phyloP scores from a whole-genome alignment of 2,329 filamentous ascomycete genomes.

The Talaromyces sp. region DNA sequence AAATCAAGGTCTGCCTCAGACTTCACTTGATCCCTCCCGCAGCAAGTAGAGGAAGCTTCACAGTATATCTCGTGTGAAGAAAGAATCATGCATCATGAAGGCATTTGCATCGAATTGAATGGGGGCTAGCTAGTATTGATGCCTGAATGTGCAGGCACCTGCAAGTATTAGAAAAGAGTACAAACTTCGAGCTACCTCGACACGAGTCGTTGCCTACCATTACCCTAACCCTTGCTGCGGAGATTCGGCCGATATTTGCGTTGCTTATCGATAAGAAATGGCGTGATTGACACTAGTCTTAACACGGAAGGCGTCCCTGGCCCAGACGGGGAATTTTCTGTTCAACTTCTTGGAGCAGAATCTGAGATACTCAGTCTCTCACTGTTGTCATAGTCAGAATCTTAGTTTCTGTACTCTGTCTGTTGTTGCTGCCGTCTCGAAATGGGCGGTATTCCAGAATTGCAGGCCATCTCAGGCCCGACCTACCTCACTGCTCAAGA shows the following conservation, averaged over 20 bases:
- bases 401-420: background rate
- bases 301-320: slow-evolving; percentile 17
- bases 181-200: background rate
- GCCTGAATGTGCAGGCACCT: background rate
- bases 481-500: slow-evolving; percentile 92
- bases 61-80: background rate
- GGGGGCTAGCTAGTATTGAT: background rate
- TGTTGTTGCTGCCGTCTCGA: background rate
- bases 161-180: background rate
- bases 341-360: background rate
- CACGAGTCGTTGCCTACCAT: no score
- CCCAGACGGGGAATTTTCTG: slow-evolving; percentile 3
- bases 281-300: slow-evolving; percentile 20
- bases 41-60: background rate
- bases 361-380: background rate
- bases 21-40: no score
- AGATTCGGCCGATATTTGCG: background rate
- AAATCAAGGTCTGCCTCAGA: no score
- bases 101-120: no score
- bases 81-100: background rate
- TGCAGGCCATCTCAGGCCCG: slow-evolving; percentile 69
- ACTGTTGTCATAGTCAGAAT: background rate
- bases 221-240: background rate
- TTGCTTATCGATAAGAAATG: slow-evolving; percentile 23
- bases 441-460: slow-evolving; percentile 30